Evolutionary conservation across 768 basidiomycete genomes (phyloP).

Genomic region (Polyporus arcularius): DNA sequence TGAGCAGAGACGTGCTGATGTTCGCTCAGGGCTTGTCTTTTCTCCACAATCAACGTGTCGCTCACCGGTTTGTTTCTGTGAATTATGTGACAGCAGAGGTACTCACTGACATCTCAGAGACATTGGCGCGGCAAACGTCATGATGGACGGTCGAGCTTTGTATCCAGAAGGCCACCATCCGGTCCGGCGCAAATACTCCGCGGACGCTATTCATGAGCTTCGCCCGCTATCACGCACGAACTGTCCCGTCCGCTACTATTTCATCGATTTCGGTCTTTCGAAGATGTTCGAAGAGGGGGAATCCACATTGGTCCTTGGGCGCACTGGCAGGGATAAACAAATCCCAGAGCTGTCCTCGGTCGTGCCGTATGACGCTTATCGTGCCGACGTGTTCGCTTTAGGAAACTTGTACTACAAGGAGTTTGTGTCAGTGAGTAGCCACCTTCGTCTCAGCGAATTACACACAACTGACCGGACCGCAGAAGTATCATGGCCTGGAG

Average conservation of each 20-base stretch:
- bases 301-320: slow-evolving; percentile 7
- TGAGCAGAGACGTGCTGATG: no score
- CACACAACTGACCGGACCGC: no score
- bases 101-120: slow-evolving; percentile 4
- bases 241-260: slow-evolving; percentile 34
- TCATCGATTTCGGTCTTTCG: slow-evolving; percentile 25
- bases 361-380: slow-evolving; percentile 24
- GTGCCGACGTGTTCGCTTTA: slow-evolving; percentile 24
- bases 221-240: slow-evolving; percentile 34
- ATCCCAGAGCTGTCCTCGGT: slow-evolving; percentile 24
- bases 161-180: slow-evolving; percentile 25
- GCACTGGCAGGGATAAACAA: slow-evolving; percentile 18
- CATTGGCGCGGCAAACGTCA: slow-evolving; percentile 21
- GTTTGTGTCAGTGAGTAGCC: slow-evolving; percentile 19
- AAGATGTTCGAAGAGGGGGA: slow-evolving; percentile 19
- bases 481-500: slow-evolving; percentile 17
- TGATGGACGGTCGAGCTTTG: slow-evolving; percentile 24
- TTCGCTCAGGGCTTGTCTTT: no score
- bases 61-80: no score
- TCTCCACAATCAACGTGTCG: no score
- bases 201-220: slow-evolving; percentile 34
- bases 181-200: slow-evolving; percentile 30
- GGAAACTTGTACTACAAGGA: slow-evolving; percentile 26
- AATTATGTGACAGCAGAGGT: no score
- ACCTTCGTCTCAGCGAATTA: no score